Evolutionary conservation across 345 rosid genomes (phyloP).

Genomic region (Orychophragmus violaceus): DNA sequence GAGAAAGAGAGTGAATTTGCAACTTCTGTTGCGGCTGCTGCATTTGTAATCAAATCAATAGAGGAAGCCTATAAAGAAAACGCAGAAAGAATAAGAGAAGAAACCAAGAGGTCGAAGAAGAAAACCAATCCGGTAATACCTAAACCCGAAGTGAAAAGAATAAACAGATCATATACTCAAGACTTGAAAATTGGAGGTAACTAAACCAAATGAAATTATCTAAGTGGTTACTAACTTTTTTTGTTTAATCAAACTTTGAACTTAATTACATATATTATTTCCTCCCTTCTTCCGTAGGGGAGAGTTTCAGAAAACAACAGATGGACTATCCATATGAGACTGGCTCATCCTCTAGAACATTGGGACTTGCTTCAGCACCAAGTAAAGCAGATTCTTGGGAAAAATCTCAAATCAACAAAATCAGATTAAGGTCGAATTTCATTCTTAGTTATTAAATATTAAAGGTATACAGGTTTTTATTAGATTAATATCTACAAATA

Average conservation of each 20-base stretch:
- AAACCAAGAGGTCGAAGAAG: constrained; percentile 29
- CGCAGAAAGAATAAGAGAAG: constrained; percentile 34
- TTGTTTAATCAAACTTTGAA: background rate
- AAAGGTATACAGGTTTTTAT: background rate
- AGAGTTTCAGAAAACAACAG: background rate
- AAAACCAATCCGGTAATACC: background rate
- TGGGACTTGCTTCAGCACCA: constrained; percentile 20
- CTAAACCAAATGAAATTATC: background rate
- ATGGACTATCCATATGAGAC: background rate
- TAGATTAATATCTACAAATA: background rate
- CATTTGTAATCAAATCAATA: constrained; percentile 37
- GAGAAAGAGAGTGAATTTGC: constrained; percentile 39
- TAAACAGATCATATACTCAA: background rate
- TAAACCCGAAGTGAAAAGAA: constrained; percentile 26
- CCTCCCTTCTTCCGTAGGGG: background rate
- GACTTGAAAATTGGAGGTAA: constrained; percentile 41
- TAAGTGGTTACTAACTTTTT: background rate
- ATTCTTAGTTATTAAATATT: background rate
- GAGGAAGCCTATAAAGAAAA: constrained; percentile 37
- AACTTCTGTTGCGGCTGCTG: constrained; percentile 55
- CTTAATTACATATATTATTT: background rate
- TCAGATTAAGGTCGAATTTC: constrained; percentile 39
- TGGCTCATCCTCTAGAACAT: constrained; percentile 22
- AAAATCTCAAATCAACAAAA: constrained; percentile 43
- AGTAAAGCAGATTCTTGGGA: constrained; percentile 66